Base-by-base conservation (phyloP, 345 rosid species). In the Noccaea bulbosa region DNA sequence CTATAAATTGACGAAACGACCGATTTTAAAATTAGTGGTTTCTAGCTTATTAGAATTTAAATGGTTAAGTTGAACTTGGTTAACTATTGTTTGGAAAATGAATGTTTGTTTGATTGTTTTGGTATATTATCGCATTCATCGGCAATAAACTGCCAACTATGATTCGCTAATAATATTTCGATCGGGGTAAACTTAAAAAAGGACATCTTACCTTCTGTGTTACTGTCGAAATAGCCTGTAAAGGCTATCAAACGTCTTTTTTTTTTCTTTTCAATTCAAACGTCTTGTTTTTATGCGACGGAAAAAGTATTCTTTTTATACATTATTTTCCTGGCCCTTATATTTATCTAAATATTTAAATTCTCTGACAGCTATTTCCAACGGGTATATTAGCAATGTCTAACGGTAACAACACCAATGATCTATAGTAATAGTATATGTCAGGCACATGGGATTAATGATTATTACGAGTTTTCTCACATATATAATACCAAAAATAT, bases 281-380 rank as follows among this genome's bases (percentile, higher is more conserved):
- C 4, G 53, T 14, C 39, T 64, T 53, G 34, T 22, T 72, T 64
- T 30, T 20, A 39, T 65, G 39, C 11, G 30, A 27, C 30, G 30
- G 30, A 27, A 27, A 27, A 27, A 4, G 30, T 27, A 2, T 27
- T 53, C 34, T 22, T 72, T 64, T 30, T 20, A 39, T 65, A 48
- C 11, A 35, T 43, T 8, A 22, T 24, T 24, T 50, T 33, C 22
- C 1, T 47, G 49, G 15, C 14, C 30, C 32, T 39, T 48, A n/a
- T 54, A 38, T 38, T 39, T 65, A 40, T 64, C 15, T 40, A 48
- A 66, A 10, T 61, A 74, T 75, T 46, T 61, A 33, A 41, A 61
- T 60, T 16, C 52, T n/a, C 63, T 68, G 73, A 75, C 70, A 68
- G 74, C 78, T 68, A 62, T 61, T 75, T 75, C 78, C 69, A 75